Conservation (phyloP, 768 basidiomycete genomes). For the Amanita rimosa region DNA sequence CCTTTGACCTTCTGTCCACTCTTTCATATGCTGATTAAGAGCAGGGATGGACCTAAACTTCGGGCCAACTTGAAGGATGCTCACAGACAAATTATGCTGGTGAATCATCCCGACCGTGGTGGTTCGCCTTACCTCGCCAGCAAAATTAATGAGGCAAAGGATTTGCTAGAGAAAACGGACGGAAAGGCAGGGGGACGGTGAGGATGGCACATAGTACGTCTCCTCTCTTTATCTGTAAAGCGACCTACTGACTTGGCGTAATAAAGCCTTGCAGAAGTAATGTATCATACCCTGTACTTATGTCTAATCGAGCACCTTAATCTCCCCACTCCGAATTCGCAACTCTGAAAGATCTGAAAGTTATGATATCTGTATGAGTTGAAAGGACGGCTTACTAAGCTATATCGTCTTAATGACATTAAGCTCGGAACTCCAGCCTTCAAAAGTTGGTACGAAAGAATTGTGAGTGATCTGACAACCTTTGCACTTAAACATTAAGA, state of each 20-base stretch:
- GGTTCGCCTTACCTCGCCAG: conserved; percentile 97
- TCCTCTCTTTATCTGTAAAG: not conserved
- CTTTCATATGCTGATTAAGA: not conserved
- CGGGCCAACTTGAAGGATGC: conserved; percentile 84
- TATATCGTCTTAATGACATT: conserved; percentile 9
- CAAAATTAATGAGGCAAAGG: conserved; percentile 99
- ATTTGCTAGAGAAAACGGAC: conserved; percentile 75
- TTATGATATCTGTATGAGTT: too few relatives aligned
- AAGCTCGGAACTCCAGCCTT: conserved; percentile 46
- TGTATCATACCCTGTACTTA: conserved; percentile 5
- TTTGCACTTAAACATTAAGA: not conserved
- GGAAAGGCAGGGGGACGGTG: conserved; percentile 21
- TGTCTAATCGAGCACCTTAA: conserved; percentile 2
- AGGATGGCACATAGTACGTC: conserved; percentile 14
- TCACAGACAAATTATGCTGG: conserved; percentile 93
- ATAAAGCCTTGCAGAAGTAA: not conserved
- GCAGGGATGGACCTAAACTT: conserved; percentile 74
- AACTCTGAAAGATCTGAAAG: not conserved
- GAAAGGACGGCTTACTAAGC: conserved; percentile 23
- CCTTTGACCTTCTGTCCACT: conserved; percentile 1
- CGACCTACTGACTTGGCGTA: not conserved
- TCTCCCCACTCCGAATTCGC: not conserved
- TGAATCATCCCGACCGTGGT: conserved; percentile 97
- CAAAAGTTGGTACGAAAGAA: conserved; percentile 69
- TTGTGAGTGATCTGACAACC: conserved; percentile 37